Base-by-base conservation (phyloP, 2,329 filamentous ascomycete species). In the Ophiostoma himal-ulmi region DNA sequence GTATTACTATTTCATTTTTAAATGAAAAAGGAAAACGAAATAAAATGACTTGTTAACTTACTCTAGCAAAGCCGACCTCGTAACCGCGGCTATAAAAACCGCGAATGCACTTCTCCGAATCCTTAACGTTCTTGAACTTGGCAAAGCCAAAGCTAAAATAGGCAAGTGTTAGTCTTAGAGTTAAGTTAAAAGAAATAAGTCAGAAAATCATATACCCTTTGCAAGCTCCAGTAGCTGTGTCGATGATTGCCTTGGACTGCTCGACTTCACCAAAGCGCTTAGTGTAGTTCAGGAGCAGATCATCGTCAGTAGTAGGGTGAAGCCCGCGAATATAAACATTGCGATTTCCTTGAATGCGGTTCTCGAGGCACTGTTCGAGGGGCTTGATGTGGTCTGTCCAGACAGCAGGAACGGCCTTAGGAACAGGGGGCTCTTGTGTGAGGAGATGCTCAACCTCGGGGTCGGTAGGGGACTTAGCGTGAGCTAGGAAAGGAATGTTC, bases 321-420 rank as follows among this genome's bases (percentile, higher is more conserved):
- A 99, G 89, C 22, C 96, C 96, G 72, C 95, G 92, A 74, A 99
- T 97, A 83, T 99, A 99, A 74, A 99, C 94, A 77, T 99, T 99
- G 73, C 93, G 95, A 78, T 98, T 97, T 64, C 94, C 94, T 67
- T 91, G 83, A 71, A 89, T 95, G 71, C 93, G 91, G 77, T 98
- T 98, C 81, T 97, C 92, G 67, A 99, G 84, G 77, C 94, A 96
- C 80, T 97, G 94, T 74, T 97, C 94, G 37, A 98, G 87, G 60
- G 91, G 94, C 84, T 97, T 92, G 82, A 92, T 88, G 76, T 91
- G 91, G 71, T 94, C 94, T 34, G 91, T 93, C 77, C 92, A 94
- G 74, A 93, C 89, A 7, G 95, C 94, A 20, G 94, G 94, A 65
- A 99, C 94, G 68, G 95, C 94, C 73, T 87, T 86, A 26, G 95